Conservation (phyloP, 805 yeast species). For the Monosporozyma unispora region DNA sequence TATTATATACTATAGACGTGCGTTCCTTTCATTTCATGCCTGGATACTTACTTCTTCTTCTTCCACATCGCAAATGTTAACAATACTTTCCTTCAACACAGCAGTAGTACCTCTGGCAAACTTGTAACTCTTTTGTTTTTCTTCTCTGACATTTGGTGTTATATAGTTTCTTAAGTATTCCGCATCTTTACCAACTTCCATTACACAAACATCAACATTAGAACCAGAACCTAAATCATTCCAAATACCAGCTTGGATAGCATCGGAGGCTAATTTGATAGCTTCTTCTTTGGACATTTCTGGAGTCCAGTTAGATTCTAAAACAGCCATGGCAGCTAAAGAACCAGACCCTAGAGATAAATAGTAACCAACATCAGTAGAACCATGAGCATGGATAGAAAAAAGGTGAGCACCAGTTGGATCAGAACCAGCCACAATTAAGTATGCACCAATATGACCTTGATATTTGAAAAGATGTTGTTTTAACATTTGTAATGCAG, state of each 20-base stretch:
- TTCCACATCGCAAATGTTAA: slow-evolving; percentile 57
- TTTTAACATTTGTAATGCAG: slow-evolving; percentile 85
- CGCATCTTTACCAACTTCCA: slow-evolving; percentile 90
- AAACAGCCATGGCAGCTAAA: slow-evolving; percentile 95
- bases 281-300: slow-evolving; percentile 82
- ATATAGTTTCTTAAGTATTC: slow-evolving; percentile 74
- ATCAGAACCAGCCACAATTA: slow-evolving; percentile 96
- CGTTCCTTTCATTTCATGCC: slow-evolving; percentile 11
- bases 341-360: slow-evolving; percentile 94
- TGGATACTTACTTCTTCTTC: slow-evolving; percentile 44
- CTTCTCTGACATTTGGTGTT: slow-evolving; percentile 82
- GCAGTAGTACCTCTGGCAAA: slow-evolving; percentile 94
- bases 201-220: slow-evolving; percentile 93
- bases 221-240: slow-evolving; percentile 98
- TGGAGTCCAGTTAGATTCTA: slow-evolving; percentile 80
- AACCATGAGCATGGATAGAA: slow-evolving; percentile 95
- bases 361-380: slow-evolving; percentile 92
- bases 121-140: slow-evolving; percentile 74
- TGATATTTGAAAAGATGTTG: slow-evolving; percentile 95
- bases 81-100: slow-evolving; percentile 57
- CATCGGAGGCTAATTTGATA: slow-evolving; percentile 80
- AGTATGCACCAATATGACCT: slow-evolving; percentile 94
- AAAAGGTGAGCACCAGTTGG: slow-evolving; percentile 92
- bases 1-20: background rate
- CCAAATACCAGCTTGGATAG: slow-evolving; percentile 97